phyloP scores from a whole-genome alignment of 1,284 basidiomycete species.

The Rhodotorula sp. region DNA sequence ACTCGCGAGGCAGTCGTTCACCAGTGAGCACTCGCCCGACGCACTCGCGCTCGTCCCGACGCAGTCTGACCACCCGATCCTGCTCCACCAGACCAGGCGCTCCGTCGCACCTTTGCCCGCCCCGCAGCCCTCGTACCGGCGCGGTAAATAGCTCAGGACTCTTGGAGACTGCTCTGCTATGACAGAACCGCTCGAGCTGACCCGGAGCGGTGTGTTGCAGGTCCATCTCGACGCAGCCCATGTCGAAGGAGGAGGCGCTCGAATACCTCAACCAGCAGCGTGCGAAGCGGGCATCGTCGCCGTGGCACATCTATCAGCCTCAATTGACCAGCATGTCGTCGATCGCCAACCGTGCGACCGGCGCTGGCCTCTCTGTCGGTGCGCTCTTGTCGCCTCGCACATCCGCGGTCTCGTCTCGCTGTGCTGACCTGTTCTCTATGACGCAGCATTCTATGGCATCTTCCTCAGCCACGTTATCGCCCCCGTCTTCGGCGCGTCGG shows the following conservation, averaged over 20 bases:
- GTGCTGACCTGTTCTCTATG: constrained; percentile 53
- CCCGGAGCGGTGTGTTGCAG: background rate
- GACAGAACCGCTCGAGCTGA: background rate
- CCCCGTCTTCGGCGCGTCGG: constrained; percentile 62
- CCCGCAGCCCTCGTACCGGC: constrained; percentile 10
- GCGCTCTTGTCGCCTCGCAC: constrained; percentile 78
- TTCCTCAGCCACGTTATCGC: constrained; percentile 81
- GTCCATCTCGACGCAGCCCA: constrained; percentile 60
- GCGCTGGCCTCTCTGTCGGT: constrained; percentile 66
- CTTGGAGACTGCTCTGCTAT: no score
- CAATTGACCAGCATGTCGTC: constrained; percentile 75
- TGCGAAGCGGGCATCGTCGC: constrained; percentile 76
- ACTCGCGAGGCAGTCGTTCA: background rate
- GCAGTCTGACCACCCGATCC: background rate
- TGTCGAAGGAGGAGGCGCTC: constrained; percentile 58
- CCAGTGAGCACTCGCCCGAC: background rate
- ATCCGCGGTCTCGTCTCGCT: constrained; percentile 76
- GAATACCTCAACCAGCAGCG: constrained; percentile 83
- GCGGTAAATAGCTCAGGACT: background rate
- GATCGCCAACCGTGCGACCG: constrained; percentile 81
- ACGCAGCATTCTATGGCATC: constrained; percentile 80
- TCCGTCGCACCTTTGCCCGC: constrained; percentile 6
- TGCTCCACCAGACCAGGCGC: constrained; percentile 9
- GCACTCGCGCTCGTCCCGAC: background rate
- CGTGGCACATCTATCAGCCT: constrained; percentile 49